Evolutionary conservation across 2,329 filamentous ascomycete genomes (phyloP).

Genomic region (Cladobotryum protrusum): DNA sequence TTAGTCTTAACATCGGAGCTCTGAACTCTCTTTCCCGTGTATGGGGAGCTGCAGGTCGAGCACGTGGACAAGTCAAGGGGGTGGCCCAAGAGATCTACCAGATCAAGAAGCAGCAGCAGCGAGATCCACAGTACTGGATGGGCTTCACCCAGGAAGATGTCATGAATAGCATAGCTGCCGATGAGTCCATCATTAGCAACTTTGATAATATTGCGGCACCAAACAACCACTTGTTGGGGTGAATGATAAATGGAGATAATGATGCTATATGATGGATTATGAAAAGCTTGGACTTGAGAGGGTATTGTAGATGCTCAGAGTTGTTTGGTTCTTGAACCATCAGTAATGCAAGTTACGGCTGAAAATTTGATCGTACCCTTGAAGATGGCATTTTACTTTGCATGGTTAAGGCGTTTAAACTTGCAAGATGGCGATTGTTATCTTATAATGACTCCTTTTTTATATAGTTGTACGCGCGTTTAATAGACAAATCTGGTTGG

Average conservation of each 20-base stretch:
- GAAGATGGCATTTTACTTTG: too few species aligned
- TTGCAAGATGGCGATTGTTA: too few species aligned
- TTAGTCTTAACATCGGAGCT: conserved; percentile 72
- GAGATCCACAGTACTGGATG: conserved; percentile 48
- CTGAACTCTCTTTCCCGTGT: conserved; percentile 62
- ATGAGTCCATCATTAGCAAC: conserved; percentile 54
- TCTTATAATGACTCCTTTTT: too few species aligned
- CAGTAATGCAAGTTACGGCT: too few species aligned
- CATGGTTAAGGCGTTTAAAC: too few species aligned
- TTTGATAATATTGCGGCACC: conserved; percentile 36
- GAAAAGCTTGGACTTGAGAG: neutral
- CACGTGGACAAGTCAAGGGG: conserved; percentile 66
- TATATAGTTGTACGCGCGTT: too few species aligned
- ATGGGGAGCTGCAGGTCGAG: conserved; percentile 66
- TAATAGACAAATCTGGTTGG: too few species aligned
- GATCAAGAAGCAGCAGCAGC: conserved; percentile 50
- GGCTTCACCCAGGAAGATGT: conserved; percentile 50
- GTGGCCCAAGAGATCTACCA: conserved; percentile 72
- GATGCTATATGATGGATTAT: neutral
- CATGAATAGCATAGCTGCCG: conserved; percentile 47
- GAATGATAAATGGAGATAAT: neutral
- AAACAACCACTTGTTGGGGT: neutral
- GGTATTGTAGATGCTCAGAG: neutral
- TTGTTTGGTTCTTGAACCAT: neutral
- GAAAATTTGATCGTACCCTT: too few species aligned